Evolutionary conservation across 805 yeast species (phyloP).

Genomic region (Candida morakotiae): DNA sequence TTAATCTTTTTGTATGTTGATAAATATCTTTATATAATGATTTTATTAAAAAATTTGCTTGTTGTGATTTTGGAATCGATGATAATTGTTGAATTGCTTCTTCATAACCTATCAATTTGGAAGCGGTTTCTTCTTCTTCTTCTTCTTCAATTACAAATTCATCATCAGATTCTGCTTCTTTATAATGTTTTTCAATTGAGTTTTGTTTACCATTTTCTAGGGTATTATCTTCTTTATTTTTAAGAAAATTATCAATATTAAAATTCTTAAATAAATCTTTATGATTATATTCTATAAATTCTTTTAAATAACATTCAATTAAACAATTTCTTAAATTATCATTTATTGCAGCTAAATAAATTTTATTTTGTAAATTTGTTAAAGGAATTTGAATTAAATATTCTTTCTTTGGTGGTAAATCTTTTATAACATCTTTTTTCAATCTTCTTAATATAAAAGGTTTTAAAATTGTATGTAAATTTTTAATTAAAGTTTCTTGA

Average conservation of each 20-base stretch:
- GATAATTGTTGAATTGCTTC: neutral
- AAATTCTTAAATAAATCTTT: slow-evolving; percentile 18
- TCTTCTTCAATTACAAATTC: slow-evolving; percentile 18
- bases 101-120: slow-evolving; percentile 2
- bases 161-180: slow-evolving; percentile 27
- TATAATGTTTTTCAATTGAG: slow-evolving; percentile 6
- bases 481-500: slow-evolving; percentile 55
- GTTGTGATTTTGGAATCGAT: slow-evolving; percentile 4
- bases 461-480: slow-evolving; percentile 80
- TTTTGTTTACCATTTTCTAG: neutral
- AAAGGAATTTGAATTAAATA: slow-evolving; percentile 74
- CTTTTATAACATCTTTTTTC: slow-evolving; percentile 65
- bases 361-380: slow-evolving; percentile 56
- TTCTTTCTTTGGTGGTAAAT: slow-evolving; percentile 86
- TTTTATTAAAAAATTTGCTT: slow-evolving; percentile 12
- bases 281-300: slow-evolving; percentile 45
- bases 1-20: slow-evolving; percentile 28
- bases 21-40: slow-evolving; percentile 11
- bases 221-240: slow-evolving; percentile 27
- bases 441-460: slow-evolving; percentile 84
- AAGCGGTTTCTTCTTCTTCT: neutral
- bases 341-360: slow-evolving; percentile 53
- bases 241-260: slow-evolving; percentile 39
- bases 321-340: slow-evolving; percentile 43
- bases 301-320: slow-evolving; percentile 45